phyloP scores from a whole-genome alignment of 1,139 yeast genomes.

The Geotrichum aggregatum region DNA sequence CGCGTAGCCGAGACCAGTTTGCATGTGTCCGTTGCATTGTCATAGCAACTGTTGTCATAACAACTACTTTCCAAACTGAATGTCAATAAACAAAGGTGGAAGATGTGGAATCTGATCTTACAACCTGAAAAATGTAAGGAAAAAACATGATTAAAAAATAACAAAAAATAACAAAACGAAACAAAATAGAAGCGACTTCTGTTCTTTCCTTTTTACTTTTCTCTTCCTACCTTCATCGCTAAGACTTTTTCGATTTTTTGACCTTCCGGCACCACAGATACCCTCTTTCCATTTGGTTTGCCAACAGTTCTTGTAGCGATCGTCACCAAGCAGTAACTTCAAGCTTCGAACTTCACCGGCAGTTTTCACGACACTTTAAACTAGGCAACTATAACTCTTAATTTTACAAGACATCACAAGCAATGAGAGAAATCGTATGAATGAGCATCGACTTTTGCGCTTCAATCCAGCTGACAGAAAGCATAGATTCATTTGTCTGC shows the following conservation, averaged over 20 bases:
- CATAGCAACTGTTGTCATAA: background rate
- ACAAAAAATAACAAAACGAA: background rate
- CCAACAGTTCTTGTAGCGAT: too few relatives aligned
- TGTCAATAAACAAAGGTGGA: background rate
- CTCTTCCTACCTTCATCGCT: background rate
- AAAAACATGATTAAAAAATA: background rate
- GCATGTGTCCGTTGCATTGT: too few relatives aligned
- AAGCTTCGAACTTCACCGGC: background rate
- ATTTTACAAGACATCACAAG: background rate
- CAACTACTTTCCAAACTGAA: background rate
- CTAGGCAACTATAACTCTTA: background rate
- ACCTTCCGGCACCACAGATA: background rate
- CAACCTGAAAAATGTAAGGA: conserved; percentile 1
- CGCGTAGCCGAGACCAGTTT: too few relatives aligned
- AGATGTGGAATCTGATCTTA: background rate
- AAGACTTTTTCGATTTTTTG: too few relatives aligned
- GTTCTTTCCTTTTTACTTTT: background rate
- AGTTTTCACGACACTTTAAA: background rate
- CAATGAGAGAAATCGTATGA: conserved; percentile 61
- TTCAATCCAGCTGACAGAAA: background rate
- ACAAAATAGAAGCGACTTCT: background rate
- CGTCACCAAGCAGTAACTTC: background rate
- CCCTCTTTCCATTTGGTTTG: background rate
- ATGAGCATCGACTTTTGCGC: conserved; percentile 13
- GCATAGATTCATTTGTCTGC: conserved; percentile 77